Conservation (phyloP, 1,284 basidiomycete genomes). For the Hypsizygus ulmarius region DNA sequence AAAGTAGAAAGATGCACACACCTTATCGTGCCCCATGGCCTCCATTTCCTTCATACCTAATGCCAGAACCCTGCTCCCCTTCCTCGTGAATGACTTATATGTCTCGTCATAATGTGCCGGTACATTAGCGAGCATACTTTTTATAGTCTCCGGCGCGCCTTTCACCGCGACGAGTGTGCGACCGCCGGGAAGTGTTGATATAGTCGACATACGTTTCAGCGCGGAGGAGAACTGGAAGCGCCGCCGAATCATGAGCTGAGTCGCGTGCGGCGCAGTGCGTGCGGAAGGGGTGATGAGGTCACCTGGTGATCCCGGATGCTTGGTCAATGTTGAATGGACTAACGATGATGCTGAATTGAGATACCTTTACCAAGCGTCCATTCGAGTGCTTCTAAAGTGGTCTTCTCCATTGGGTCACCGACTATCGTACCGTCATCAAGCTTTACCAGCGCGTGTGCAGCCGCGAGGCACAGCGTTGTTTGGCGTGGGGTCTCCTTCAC, state of each 20-base stretch:
- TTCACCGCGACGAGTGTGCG: constrained; percentile 75
- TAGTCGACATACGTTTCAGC: constrained; percentile 93
- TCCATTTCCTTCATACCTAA: constrained; percentile 85
- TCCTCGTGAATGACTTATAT: constrained; percentile 89
- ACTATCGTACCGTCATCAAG: constrained; percentile 92
- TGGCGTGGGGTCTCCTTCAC: constrained; percentile 76
- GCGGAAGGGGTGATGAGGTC: constrained; percentile 67
- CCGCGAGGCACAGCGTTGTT: constrained; percentile 87
- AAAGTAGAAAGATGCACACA: background rate
- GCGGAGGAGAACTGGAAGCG: constrained; percentile 96
- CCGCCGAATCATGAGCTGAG: constrained; percentile 72
- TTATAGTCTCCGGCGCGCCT: constrained; percentile 94
- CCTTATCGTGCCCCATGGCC: constrained; percentile 17
- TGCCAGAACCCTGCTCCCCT: constrained; percentile 89
- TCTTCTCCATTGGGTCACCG: constrained; percentile 99
- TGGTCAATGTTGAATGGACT: background rate
- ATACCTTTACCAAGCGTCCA: constrained; percentile 84
- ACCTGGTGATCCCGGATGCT: constrained; percentile 34
- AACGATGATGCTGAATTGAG: constrained; percentile 15
- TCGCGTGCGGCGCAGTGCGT: constrained; percentile 53
- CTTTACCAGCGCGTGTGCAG: constrained; percentile 93
- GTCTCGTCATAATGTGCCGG: constrained; percentile 87
- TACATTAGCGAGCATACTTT: constrained; percentile 73
- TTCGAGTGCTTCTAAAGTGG: constrained; percentile 87
- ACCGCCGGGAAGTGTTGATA: constrained; percentile 69